Base-by-base conservation (phyloP, 163 green algal genomes). In the Chlamydomonas reinhardtii region DNA sequence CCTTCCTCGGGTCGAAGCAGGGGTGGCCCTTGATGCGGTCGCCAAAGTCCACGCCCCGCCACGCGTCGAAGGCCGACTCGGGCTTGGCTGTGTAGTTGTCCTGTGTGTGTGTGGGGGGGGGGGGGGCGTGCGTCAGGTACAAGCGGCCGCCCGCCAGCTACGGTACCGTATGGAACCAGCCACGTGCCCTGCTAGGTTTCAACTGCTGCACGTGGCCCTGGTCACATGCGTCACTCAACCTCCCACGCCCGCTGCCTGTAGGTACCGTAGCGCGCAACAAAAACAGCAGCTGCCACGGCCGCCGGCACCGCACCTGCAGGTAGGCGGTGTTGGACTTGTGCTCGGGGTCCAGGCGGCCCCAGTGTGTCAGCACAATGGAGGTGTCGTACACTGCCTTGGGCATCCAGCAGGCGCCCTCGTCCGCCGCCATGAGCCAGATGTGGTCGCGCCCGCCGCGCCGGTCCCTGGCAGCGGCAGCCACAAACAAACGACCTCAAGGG, bases 401-500 rank as follows among this genome's bases (percentile, higher is more conserved):
- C 70, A 76, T 76, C 16, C 77, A 91, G 80, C 87, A 89, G 9
- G 84, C 75, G 61, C 79, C 86, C 78, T 87, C 79, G 56, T 87
- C 86, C 22, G 82, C 76, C 3, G 70, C 70, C 74, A 86, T 87
- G 35, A 94, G 69, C 81, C 85, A 93, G 29, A 93, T 90, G 71
- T 97, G 94, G 83, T 97, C 94, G 2, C 91, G 39, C 0, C 94
- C 94, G 0, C 82, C 83, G 24, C 88, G 91, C 6, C 92, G 74
- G 43, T 94, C 89, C 83, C 83, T 56, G 48, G 6, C 11, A 54
- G 43, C 43, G 43, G 43, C 43, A 11, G 11, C 11, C 6, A 54
- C 43, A 54, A 54, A 54, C 43, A 6, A 54, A 54, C 43, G 43
- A n/a, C 43, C 6, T 6, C 43, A 54, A 11, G 43, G 43, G n/a